Conservation (phyloP, 1,284 basidiomycete genomes). For the Baeospora myosura region DNA sequence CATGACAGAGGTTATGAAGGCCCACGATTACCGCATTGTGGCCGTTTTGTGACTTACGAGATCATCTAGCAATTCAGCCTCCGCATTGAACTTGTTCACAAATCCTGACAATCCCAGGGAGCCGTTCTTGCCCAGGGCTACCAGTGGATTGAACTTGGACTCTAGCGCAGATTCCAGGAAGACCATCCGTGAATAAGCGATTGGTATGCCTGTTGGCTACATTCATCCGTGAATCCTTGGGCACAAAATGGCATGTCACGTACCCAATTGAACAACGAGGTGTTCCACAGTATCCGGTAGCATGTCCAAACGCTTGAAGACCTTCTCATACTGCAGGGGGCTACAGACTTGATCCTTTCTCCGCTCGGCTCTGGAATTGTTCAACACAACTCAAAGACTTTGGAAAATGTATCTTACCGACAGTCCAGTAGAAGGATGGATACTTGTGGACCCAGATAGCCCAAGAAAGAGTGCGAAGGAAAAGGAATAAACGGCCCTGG, state of each 20-base stretch:
- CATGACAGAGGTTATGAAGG: not conserved
- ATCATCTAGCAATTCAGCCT: conserved; percentile 89
- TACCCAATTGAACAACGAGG: conserved; percentile 59
- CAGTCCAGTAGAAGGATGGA: conserved; percentile 79
- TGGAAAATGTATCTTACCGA: conserved; percentile 41
- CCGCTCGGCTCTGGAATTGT: conserved; percentile 74
- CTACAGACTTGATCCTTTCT: conserved; percentile 77
- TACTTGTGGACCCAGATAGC: conserved; percentile 66
- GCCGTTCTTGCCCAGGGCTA: conserved; percentile 60
- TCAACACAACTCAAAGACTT: conserved; percentile 5
- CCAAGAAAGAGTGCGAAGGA: conserved; percentile 76
- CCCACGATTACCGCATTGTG: not conserved
- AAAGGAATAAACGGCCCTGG: conserved; percentile 71
- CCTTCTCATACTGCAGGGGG: conserved; percentile 58
- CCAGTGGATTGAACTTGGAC: conserved; percentile 77
- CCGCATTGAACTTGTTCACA: conserved; percentile 88
- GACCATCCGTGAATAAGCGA: conserved; percentile 90
- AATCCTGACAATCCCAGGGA: conserved; percentile 68
- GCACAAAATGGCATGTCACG: conserved; percentile 17
- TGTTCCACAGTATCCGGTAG: conserved; percentile 71
- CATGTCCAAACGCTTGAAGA: conserved; percentile 54
- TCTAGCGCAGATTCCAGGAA: conserved; percentile 77
- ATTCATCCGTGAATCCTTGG: not conserved
- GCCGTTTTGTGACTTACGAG: conserved; percentile 44
- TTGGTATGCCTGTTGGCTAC: conserved; percentile 71